These are phyloP conservation scores for Podospora appendiculata DNA, from an alignment of 495 filamentous ascomycete genomes.

Conservation along the genomic window DNA sequence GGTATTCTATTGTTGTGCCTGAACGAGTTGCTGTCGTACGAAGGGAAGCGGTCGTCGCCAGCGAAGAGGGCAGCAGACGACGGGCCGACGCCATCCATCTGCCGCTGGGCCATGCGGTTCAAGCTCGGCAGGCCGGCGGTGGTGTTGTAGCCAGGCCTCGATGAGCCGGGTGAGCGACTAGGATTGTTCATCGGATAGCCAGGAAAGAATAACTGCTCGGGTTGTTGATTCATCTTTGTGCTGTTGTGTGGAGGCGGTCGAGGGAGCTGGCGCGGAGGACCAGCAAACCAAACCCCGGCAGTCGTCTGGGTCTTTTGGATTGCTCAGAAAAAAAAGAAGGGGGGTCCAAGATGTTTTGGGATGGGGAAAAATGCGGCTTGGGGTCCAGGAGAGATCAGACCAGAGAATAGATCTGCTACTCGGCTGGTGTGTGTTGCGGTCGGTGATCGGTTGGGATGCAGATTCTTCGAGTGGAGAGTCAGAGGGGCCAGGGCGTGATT, in stretches of 20 bases:
- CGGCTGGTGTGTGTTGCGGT: background rate
- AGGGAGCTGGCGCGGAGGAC: conserved; percentile 11
- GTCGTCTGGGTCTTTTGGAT: background rate
- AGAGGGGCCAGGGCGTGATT: conserved; percentile 15
- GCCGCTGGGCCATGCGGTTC: conserved; percentile 56
- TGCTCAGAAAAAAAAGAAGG: background rate
- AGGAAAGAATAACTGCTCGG: conserved; percentile 17
- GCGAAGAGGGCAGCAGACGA: conserved; percentile 33
- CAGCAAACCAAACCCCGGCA: conserved; percentile 12
- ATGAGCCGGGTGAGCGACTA: conserved; percentile 35
- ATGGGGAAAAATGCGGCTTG: background rate
- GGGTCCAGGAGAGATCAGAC: background rate
- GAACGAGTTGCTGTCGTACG: conserved; percentile 52
- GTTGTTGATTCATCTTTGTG: conserved; percentile 25
- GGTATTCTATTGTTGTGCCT: conserved; percentile 53
- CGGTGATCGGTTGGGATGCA: conserved; percentile 4
- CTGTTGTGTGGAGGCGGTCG: conserved; percentile 5
- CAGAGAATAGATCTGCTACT: background rate
- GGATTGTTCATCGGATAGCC: conserved; percentile 21
- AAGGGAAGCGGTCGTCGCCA: conserved; percentile 30
- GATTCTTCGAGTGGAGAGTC: conserved; percentile 21
- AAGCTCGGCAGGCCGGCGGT: conserved; percentile 56
- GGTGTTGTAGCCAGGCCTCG: conserved; percentile 41
- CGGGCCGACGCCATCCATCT: conserved; percentile 31
- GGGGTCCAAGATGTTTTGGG: background rate